Evolutionary conservation across 305 asterid genomes (phyloP), one percentile per base, ranked within the genome.

Genomic region (Coffea humblotiana): DNA sequence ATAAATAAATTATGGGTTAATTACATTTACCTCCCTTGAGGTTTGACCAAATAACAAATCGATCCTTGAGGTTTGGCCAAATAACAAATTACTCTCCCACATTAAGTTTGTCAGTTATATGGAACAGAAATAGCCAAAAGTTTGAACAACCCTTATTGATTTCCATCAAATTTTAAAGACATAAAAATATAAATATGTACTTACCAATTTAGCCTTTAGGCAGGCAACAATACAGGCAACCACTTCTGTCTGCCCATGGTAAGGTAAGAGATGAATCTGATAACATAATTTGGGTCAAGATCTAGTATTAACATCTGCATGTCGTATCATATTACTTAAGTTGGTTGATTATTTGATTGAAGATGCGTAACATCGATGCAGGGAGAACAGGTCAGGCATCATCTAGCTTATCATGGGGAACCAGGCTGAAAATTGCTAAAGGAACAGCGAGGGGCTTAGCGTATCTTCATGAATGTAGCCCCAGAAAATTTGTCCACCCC

Each of bases 401-500:
- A 19, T 80, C 97, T 40, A 86, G 80, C 77, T 75, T 96, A 75
- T 85, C 97, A 15, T 96, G 99, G 99, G 84, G 91, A 35, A 82
- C 84, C 63, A 86, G 98, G 83, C 87, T 96, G 67, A 92, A 84
- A 80, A 86, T 96, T 71, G 87, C 91, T 0, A 92, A 91, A 78
- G 99, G 97, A 43, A 86, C 93, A 3, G 98, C 95, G 0, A 84
- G 93, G 37, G 99, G 97, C 74, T 79, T 96, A 70, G 97, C 97
- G 82, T 94, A 94, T 89, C 94, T 96, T 49, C 99, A 96, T 65
- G 99, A 96, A 83, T 96, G 97, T 81, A 96, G 97, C 89, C 98
- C 98, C 21, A 86, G 97, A 70, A 96, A 96, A 81, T 94, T 92
- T 74, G 92, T 96, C 79, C 98, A 96, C n/a, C n/a, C n/a, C n/a